phyloP scores from a whole-genome alignment of 805 yeast species.

The Maudiozyma saulgeensis region DNA sequence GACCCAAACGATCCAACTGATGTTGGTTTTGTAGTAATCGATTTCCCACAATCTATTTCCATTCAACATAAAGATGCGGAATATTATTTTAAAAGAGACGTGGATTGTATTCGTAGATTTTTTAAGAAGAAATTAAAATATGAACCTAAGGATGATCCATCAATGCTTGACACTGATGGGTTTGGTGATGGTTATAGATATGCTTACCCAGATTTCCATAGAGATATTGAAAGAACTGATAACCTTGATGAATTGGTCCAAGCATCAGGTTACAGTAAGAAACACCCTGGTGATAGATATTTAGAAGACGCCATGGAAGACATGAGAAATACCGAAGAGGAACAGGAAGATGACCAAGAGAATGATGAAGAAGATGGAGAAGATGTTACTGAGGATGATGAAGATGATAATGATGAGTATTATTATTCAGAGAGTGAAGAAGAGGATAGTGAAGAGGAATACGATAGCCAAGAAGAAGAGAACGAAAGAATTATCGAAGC shows the following conservation, averaged over 20 bases:
- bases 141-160: conserved; percentile 53
- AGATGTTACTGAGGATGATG: conserved; percentile 20
- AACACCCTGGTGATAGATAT: conserved; percentile 46
- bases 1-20: conserved; percentile 38
- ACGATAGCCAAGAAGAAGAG: conserved; percentile 34
- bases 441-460: conserved; percentile 22
- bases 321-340: conserved; percentile 43
- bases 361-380: conserved; percentile 50
- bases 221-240: conserved; percentile 63
- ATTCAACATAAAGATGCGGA: conserved; percentile 86
- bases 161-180: conserved; percentile 72
- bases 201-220: conserved; percentile 67
- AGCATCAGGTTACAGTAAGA: conserved; percentile 76
- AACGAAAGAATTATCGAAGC: conserved; percentile 64
- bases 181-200: conserved; percentile 71
- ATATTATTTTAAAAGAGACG: conserved; percentile 83
- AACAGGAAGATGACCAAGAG: conserved; percentile 29
- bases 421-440: conserved; percentile 26
- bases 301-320: conserved; percentile 66
- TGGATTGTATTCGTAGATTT: conserved; percentile 77
- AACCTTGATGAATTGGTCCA: conserved; percentile 76
- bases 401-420: conserved; percentile 22
- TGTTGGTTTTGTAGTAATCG: conserved; percentile 79
- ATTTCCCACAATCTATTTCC: conserved; percentile 96
- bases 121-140: conserved; percentile 72